Conservation (phyloP, 2,329 filamentous ascomycete genomes). For the Cladosporium sp. region DNA sequence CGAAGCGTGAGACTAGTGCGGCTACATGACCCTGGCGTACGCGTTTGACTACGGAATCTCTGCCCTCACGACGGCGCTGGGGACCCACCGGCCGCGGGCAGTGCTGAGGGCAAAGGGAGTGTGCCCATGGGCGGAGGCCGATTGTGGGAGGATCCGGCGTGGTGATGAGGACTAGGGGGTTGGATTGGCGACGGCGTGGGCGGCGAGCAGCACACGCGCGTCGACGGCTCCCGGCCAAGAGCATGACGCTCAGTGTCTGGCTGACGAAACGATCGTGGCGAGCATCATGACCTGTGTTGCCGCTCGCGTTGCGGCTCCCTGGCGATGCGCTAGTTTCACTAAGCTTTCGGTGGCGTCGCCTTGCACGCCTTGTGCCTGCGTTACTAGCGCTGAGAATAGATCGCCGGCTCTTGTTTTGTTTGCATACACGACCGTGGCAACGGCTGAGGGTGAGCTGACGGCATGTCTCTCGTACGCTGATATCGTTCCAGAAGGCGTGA, state of each 20-base stretch:
- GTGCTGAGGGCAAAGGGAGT: background rate
- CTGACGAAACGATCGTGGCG: no score
- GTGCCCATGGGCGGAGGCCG: constrained; percentile 4
- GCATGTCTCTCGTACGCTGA: no score
- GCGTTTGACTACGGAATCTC: constrained; percentile 8
- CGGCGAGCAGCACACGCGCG: background rate
- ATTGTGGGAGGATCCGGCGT: background rate
- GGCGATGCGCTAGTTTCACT: background rate
- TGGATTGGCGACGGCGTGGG: background rate
- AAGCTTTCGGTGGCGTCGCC: background rate
- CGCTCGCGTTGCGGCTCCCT: no score
- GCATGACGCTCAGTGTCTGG: background rate
- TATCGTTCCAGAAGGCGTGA: no score
- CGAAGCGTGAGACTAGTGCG: constrained; percentile 8
- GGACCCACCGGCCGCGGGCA: constrained; percentile 4
- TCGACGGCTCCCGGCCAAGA: background rate
- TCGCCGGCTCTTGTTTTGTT: background rate
- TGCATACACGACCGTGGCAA: no score
- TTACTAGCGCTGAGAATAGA: background rate
- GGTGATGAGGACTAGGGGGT: background rate
- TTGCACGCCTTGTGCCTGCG: background rate
- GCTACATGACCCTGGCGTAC: constrained; percentile 4
- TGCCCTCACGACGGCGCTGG: background rate
- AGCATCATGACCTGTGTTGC: no score
- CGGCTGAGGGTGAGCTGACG: no score